Conservation (phyloP, 2,329 filamentous ascomycete genomes). For the Talaromyces funiculosus region DNA sequence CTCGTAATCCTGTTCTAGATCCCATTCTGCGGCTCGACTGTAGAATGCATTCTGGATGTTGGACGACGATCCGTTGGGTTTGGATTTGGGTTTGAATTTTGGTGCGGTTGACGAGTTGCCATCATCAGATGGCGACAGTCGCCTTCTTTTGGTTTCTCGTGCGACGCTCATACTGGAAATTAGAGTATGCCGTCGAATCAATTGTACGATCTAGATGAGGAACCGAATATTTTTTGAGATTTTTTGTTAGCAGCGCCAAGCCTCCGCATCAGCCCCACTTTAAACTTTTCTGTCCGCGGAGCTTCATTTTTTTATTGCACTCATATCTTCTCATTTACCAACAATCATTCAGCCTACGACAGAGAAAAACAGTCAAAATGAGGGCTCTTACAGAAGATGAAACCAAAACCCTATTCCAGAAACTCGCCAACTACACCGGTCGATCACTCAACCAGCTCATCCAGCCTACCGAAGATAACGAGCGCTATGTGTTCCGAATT, state of each 20-base stretch:
- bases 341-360: background rate
- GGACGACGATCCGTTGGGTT: slow-evolving; percentile 21
- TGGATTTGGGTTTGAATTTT: slow-evolving; percentile 17
- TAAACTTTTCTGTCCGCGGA: slow-evolving; percentile 18
- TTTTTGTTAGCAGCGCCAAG: slow-evolving; percentile 25
- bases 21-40: slow-evolving; percentile 73
- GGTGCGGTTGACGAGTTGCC: slow-evolving; percentile 21
- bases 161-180: slow-evolving; percentile 41
- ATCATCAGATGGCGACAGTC: slow-evolving; percentile 45
- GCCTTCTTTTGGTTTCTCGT: slow-evolving; percentile 46
- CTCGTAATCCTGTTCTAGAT: slow-evolving; percentile 89
- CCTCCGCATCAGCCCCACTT: slow-evolving; percentile 22
- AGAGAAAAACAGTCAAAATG: slow-evolving; percentile 52
- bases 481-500: slow-evolving; percentile 80
- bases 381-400: slow-evolving; percentile 67
- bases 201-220: background rate
- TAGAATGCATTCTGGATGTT: slow-evolving; percentile 53
- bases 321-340: background rate
- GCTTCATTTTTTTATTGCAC: slow-evolving; percentile 16
- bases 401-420: slow-evolving; percentile 71
- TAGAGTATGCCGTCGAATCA: background rate
- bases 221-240: slow-evolving; percentile 12
- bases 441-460: slow-evolving; percentile 80
- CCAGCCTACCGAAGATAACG: slow-evolving; percentile 63
- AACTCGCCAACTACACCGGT: slow-evolving; percentile 91